A percentile compares a stretch with the other conserved stretches of the same genome.
Conservation (phyloP, 768 basidiomycete species). For the Termitomyces sp. region DNA sequence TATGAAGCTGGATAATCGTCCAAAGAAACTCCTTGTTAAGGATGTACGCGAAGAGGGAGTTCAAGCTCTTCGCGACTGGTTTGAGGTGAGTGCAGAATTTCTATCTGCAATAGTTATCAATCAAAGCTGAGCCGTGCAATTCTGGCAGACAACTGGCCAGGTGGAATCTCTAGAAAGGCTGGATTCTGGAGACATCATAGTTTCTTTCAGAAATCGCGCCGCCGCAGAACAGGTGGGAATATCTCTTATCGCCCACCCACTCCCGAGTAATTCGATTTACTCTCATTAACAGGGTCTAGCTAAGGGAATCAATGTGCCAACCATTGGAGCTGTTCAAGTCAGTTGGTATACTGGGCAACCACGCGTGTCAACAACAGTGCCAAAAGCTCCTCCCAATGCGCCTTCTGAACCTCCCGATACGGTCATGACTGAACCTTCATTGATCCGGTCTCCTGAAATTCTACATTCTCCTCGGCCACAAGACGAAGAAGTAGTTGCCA, state of each 20-base stretch:
- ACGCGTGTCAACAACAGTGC: constrained; percentile 12
- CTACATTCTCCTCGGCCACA: constrained; percentile 28
- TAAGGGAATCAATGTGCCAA: constrained; percentile 64
- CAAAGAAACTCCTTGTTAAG: constrained; percentile 73
- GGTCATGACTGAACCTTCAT: constrained; percentile 11
- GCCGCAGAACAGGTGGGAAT: constrained; percentile 68
- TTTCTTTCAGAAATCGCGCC: constrained; percentile 64
- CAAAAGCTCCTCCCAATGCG: constrained; percentile 14
- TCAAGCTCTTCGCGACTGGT: constrained; percentile 75
- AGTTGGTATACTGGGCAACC: constrained; percentile 52
- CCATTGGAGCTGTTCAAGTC: constrained; percentile 58
- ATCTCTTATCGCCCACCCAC: neutral
- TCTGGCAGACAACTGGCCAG: constrained; percentile 57
- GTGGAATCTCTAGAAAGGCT: constrained; percentile 56
- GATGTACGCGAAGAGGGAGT: constrained; percentile 47
- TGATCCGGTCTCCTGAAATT: constrained; percentile 17
- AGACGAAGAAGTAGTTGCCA: constrained; percentile 60
- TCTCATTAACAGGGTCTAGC: constrained; percentile 51
- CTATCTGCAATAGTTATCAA: neutral
- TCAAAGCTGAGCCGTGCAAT: constrained; percentile 1
- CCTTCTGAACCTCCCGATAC: constrained; percentile 11
- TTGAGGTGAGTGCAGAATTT: constrained; percentile 49
- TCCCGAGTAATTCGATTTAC: constrained; percentile 3
- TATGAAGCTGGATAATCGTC: constrained; percentile 89
- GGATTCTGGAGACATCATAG: constrained; percentile 55